Evolutionary conservation across 805 yeast species (phyloP).

Genomic region (Peterozyma xylosa): DNA sequence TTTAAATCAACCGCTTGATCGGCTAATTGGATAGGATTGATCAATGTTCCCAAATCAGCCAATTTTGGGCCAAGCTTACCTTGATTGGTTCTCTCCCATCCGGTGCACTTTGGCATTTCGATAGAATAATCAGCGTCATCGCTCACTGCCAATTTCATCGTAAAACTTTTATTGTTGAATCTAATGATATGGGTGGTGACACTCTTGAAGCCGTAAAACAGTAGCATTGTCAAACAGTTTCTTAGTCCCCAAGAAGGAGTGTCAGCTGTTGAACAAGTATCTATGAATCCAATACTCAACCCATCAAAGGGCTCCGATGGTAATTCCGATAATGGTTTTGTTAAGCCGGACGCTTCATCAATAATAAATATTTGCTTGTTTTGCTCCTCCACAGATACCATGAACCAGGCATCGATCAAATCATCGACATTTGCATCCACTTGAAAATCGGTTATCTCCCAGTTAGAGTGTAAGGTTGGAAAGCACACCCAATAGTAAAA

Average conservation of each 20-base stretch:
- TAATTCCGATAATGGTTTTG: neutral
- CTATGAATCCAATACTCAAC: neutral
- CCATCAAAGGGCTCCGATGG: neutral
- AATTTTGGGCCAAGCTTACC: conserved; percentile 76
- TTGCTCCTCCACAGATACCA: conserved; percentile 9
- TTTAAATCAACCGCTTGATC: conserved; percentile 91
- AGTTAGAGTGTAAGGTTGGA: conserved; percentile 54
- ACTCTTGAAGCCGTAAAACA: conserved; percentile 22
- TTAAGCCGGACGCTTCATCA: neutral
- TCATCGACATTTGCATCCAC: conserved; percentile 6
- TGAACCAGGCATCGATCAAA: conserved; percentile 7
- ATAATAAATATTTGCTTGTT: conserved; percentile 7
- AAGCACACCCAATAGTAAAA: conserved; percentile 87
- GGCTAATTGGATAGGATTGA: conserved; percentile 76
- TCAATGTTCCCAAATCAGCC: conserved; percentile 73
- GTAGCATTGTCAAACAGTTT: conserved; percentile 11
- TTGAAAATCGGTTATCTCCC: conserved; percentile 25
- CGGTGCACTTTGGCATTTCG: conserved; percentile 42
- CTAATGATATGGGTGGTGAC: conserved; percentile 35
- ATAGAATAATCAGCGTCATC: conserved; percentile 4
- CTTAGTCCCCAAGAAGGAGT: conserved; percentile 6
- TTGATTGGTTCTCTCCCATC: conserved; percentile 83
- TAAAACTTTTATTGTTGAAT: conserved; percentile 20
- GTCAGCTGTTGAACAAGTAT: conserved; percentile 11
- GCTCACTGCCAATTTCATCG: conserved; percentile 15